Conservation (phyloP, 2,329 filamentous ascomycete species). For the Xylaria sp. region DNA sequence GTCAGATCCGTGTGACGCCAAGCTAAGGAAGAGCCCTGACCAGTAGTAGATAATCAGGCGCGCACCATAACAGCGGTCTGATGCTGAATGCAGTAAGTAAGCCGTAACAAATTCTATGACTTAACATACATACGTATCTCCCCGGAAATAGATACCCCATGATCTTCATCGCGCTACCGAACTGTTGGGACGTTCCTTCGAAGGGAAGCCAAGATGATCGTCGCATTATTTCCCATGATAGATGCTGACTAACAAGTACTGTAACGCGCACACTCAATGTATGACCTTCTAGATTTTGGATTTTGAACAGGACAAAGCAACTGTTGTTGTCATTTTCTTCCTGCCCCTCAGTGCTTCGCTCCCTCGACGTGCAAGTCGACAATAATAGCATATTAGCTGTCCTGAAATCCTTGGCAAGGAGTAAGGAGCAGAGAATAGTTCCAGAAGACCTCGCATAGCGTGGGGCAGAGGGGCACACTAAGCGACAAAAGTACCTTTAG, state of each 20-base stretch:
- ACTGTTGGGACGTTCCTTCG: constrained; percentile 11
- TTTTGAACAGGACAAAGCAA: background rate
- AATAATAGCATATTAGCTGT: background rate
- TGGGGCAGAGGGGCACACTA: background rate
- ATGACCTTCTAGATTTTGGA: background rate
- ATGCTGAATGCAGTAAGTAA: background rate
- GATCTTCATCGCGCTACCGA: constrained; percentile 25
- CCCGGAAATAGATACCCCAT: constrained; percentile 15
- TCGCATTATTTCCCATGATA: background rate
- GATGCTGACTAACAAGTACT: background rate
- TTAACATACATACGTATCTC: too few relatives aligned
- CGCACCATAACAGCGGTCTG: background rate
- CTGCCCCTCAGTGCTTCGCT: background rate
- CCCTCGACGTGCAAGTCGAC: background rate
- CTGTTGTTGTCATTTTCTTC: background rate
- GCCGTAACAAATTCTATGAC: constrained; percentile 21
- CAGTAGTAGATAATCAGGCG: background rate
- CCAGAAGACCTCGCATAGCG: background rate
- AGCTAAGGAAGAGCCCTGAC: background rate
- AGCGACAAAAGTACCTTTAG: constrained; percentile 12
- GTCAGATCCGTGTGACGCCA: background rate
- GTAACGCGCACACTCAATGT: background rate
- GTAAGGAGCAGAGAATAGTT: background rate
- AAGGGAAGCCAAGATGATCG: background rate
- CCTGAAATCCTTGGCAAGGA: background rate